Percentiles rank a stretch among this genome's conserved stretches.
Evolutionary conservation across 2,329 filamentous ascomycete genomes (phyloP).

Genomic region (Nothomitra cinnamomea): DNA sequence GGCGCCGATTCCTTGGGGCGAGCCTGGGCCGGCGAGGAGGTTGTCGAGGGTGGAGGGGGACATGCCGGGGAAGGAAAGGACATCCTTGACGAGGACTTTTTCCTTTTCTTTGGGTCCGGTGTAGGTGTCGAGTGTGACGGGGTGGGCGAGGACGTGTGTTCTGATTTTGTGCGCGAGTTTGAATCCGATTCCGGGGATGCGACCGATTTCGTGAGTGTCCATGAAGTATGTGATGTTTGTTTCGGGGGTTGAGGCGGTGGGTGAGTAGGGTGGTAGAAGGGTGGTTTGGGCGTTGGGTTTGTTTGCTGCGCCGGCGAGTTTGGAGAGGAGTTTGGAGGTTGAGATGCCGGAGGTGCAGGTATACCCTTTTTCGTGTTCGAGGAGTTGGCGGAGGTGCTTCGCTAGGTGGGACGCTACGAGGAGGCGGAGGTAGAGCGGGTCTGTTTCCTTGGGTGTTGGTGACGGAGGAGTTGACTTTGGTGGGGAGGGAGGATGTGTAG

Average conservation of each 20-base stretch:
- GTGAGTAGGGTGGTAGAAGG: constrained; percentile 46
- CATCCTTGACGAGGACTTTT: constrained; percentile 44
- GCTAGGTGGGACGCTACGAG: constrained; percentile 70
- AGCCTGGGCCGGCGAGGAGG: constrained; percentile 52
- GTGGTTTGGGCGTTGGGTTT: constrained; percentile 84
- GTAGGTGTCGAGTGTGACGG: constrained; percentile 25
- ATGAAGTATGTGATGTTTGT: constrained; percentile 51
- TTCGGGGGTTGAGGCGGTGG: constrained; percentile 11
- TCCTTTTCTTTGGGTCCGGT: constrained; percentile 34
- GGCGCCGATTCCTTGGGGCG: constrained; percentile 51
- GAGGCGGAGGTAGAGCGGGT: constrained; percentile 39
- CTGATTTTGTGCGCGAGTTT: constrained; percentile 57
- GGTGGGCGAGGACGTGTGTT: constrained; percentile 35
- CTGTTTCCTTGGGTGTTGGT: constrained; percentile 15
- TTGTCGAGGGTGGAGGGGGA: constrained; percentile 47
- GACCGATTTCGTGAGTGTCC: constrained; percentile 56
- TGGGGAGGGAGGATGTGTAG: constrained; percentile 11
- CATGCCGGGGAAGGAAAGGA: constrained; percentile 46
- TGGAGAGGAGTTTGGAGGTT: constrained; percentile 72
- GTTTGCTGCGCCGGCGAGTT: constrained; percentile 66
- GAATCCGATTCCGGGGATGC: constrained; percentile 72
- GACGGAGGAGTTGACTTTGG: constrained; percentile 5
- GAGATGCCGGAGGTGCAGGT: constrained; percentile 78
- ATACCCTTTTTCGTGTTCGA: constrained; percentile 66
- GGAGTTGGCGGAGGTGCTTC: constrained; percentile 48